A percentile compares a stretch with the other conserved stretches of the same genome.
These are phyloP conservation scores for Antitrichia curtipendula DNA, from an alignment of 225 moss, liverwort and hornwort genomes.

Conservation along the genomic window DNA sequence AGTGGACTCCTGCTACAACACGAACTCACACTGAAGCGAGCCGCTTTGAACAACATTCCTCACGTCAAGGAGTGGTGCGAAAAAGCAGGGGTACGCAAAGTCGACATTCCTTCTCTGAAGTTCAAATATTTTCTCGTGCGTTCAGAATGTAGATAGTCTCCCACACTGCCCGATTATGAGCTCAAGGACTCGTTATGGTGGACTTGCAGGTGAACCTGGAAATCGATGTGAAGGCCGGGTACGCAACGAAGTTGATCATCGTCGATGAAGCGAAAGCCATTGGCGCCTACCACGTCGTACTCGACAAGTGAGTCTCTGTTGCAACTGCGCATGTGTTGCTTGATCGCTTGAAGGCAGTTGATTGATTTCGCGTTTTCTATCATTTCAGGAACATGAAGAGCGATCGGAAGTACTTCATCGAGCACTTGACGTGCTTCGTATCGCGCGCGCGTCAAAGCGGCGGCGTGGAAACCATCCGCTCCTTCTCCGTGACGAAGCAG, in stretches of 20 bases:
- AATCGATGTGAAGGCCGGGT: conserved; percentile 23
- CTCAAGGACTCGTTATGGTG: neutral
- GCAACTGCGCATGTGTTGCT: neutral
- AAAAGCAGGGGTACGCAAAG: conserved; percentile 29
- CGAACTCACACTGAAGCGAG: conserved; percentile 8
- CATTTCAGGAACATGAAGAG: conserved; percentile 20
- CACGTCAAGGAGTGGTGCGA: conserved; percentile 47
- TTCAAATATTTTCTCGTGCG: neutral
- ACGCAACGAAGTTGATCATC: conserved; percentile 4
- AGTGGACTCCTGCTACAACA: conserved; percentile 12
- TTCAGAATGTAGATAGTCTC: neutral
- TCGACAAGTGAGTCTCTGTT: conserved; percentile 21
- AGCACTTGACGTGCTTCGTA: conserved; percentile 44
- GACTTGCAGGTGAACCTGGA: conserved; percentile 28
- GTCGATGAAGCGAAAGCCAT: conserved; percentile 40
- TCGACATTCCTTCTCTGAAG: neutral
- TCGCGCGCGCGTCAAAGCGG: conserved; percentile 30
- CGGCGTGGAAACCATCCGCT: conserved; percentile 39
- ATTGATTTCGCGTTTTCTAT: neutral
- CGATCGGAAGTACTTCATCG: conserved; percentile 35
- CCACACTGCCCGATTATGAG: neutral
- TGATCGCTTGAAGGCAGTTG: neutral
- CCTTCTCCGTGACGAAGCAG: conserved; percentile 33
- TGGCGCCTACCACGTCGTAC: conserved; percentile 33
- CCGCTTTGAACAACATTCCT: conserved; percentile 3